Evolutionary conservation across 192 early-diverging fungal species (phyloP).

Genomic region (Thoreauomyces humboldtii): DNA sequence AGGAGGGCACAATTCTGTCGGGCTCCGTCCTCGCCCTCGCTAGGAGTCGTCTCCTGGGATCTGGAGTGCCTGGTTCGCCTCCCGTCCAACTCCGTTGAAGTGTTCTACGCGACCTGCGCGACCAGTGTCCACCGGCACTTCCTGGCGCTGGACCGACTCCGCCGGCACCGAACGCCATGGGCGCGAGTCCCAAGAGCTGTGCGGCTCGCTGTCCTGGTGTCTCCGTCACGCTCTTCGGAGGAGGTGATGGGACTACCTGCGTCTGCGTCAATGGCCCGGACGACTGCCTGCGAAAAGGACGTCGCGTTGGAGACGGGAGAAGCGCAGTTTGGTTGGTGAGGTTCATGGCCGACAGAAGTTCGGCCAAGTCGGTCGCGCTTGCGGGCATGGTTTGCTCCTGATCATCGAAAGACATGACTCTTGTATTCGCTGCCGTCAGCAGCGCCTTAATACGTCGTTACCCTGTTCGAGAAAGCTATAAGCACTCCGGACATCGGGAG

Average conservation of each 20-base stretch:
- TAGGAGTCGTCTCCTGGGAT: conserved; percentile 14
- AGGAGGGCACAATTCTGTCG: no score
- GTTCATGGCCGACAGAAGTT: conserved; percentile 11
- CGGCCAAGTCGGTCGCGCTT: conserved; percentile 11
- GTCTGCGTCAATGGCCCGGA: conserved; percentile 19
- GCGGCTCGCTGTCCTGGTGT: conserved; percentile 21
- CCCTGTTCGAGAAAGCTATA: no score
- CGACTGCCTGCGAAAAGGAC: conserved; percentile 9
- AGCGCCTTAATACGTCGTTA: no score
- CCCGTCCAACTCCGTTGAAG: not conserved
- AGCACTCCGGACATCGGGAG: no score
- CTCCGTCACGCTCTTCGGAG: not conserved
- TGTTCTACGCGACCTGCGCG: not conserved
- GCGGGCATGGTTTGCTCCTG: conserved; percentile 22
- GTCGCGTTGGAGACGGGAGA: not conserved
- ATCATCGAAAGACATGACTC: conserved; percentile 12
- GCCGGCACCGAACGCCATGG: conserved; percentile 5
- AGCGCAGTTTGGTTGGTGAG: not conserved
- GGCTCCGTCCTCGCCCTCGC: no score
- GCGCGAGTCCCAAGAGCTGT: conserved; percentile 7
- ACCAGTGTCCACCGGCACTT: not conserved
- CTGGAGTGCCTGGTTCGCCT: conserved; percentile 9
- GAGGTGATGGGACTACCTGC: not conserved
- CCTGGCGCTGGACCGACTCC: not conserved
- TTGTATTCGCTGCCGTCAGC: no score